Percentiles rank a stretch among this genome's conserved stretches.
Evolutionary conservation across 2,329 filamentous ascomycete species (phyloP).

Genomic region (Sporothrix pallida): DNA sequence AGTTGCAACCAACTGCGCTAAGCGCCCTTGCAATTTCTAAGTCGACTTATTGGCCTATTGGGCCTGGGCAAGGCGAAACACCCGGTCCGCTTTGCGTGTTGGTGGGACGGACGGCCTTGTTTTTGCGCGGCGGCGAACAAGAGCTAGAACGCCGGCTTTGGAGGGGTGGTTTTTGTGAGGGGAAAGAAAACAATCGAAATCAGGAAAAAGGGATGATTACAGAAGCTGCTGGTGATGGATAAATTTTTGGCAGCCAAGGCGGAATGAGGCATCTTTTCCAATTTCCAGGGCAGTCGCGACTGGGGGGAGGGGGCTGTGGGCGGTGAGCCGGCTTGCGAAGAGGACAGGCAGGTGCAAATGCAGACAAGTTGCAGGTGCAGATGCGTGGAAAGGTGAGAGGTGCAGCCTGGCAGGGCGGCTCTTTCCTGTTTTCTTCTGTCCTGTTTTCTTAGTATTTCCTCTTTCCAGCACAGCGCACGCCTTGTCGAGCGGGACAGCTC

Average conservation of each 20-base stretch:
- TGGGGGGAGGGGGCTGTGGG: conserved; percentile 6
- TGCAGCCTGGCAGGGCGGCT: conserved; percentile 7
- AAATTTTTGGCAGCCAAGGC: conserved; percentile 11
- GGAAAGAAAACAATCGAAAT: neutral
- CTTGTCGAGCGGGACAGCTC: neutral
- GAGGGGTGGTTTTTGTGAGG: too few species aligned
- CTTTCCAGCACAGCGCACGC: neutral
- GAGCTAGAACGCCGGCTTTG: neutral
- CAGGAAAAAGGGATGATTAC: neutral
- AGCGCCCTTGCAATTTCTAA: conserved; percentile 29
- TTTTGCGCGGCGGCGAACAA: neutral
- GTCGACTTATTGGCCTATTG: neutral
- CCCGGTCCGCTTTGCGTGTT: conserved; percentile 1
- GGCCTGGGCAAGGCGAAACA: conserved; percentile 14
- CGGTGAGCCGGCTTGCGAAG: conserved; percentile 9
- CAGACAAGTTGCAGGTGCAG: neutral
- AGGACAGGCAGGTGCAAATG: conserved; percentile 3
- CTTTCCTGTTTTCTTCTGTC: neutral
- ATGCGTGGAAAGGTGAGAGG: neutral
- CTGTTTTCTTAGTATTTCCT: neutral
- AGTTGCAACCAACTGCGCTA: conserved; percentile 32
- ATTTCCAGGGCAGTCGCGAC: conserved; percentile 17
- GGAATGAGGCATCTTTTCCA: neutral
- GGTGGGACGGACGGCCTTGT: conserved; percentile 9
- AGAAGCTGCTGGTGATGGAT: neutral